These are phyloP conservation scores for Erodium trifolium DNA, from an alignment of 441 rosid genomes.

Conservation along the genomic window DNA sequence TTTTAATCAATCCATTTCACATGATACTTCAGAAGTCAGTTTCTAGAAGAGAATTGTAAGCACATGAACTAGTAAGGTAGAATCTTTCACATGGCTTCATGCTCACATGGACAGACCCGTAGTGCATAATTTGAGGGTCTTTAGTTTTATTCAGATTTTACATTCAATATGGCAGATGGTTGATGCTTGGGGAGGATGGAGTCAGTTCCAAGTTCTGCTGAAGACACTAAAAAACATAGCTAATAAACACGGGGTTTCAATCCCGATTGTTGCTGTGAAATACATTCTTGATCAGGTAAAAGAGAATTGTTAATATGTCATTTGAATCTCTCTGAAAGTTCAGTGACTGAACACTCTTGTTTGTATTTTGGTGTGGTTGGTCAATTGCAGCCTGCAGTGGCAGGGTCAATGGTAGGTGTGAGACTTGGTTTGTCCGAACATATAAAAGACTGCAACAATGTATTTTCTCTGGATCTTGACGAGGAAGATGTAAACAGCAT, in stretches of 20 bases:
- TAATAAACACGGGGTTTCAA: conserved; percentile 75
- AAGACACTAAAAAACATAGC: conserved; percentile 61
- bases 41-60: not conserved
- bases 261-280: conserved; percentile 83
- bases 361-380: conserved; percentile 14
- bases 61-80: not conserved
- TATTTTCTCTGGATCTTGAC: conserved; percentile 67
- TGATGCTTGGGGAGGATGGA: conserved; percentile 99
- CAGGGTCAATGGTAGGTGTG: conserved; percentile 29
- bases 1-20: not conserved
- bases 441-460: conserved; percentile 56
- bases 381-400: conserved; percentile 24
- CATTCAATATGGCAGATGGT: conserved; percentile 48
- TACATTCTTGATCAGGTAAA: conserved; percentile 75
- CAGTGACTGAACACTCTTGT: not conserved
- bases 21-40: conserved; percentile 1
- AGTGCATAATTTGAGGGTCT: not conserved
- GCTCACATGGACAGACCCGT: not conserved
- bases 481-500: conserved; percentile 23
- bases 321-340: not conserved
- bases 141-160: conserved; percentile 8
- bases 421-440: conserved; percentile 49
- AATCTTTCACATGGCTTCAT: not conserved
- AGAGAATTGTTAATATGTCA: not conserved
- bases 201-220: conserved; percentile 69